Base-by-base conservation (phyloP, 495 filamentous ascomycete genomes). In the Mytilinidion resinicola region DNA sequence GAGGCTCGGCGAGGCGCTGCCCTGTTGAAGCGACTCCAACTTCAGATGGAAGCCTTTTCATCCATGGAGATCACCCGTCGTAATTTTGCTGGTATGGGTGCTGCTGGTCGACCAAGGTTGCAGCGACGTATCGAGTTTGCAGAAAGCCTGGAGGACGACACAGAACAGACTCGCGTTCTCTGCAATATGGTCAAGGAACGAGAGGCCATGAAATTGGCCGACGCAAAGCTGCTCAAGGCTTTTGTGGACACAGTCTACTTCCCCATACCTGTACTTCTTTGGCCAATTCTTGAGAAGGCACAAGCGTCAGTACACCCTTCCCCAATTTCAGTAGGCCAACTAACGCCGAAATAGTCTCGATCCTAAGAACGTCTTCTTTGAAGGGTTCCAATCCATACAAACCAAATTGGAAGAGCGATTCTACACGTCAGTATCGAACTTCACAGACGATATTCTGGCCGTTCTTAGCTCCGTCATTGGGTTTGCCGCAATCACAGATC, bases 1-100 rank as follows among this genome's bases (percentile, higher is more conserved):
- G 93, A 99, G 71, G 88, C 92, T 42, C 80, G 93, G 37, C 80
- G 93, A 59, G 93, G 93, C 34, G 93, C 93, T 14, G 88, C 92
- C 15, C 76, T 97, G 42, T 78, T 99, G 50, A 96, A 96, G 73
- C 84, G 93, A 38, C 77, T 97, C 9, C 93, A 98, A 67, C 72
- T 96, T 35, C 91, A 96, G 71, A 86, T 91, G 82, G 92, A 96
- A 67, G 86, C 89, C 0, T 98, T 97, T 70, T 89, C 91, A 0
- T 93, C 89, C 0, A 93, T 96, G 85, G 95, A 99, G 72, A 87
- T 99, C 63, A 95, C 91, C 1, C 80, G 93, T 34, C 83, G 95
- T 55, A 89, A 97, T 66, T 99, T 93, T 73, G 85, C 87, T 7
- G 85, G 86, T 19, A 92, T 96, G 89, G 93, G 93, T 36, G 85